Evolutionary conservation across 177 flowering plant species (phyloP), one percentile per base, ranked within the genome.

Genomic region (Vitis hybrid): DNA sequence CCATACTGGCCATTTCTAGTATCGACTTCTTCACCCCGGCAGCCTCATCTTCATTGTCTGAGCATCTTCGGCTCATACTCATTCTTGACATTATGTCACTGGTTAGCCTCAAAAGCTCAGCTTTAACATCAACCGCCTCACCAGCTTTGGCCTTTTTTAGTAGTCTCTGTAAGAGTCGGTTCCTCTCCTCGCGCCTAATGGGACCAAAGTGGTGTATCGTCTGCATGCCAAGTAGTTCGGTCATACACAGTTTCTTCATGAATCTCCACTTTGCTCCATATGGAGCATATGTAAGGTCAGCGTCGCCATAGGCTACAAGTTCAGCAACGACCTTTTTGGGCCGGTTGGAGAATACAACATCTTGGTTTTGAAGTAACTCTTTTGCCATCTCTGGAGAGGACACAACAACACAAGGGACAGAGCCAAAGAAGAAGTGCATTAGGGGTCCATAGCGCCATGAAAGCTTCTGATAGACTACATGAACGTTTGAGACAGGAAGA

Each of bases 41-140:
- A 6, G 79, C 79, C 12, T 79, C 77, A 50, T 73, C 45, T 4
- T 50, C 60, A 4, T 6, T 66, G 3, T 62, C 80, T 0, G 75
- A 72, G 63, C 82, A 75, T 49, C 71, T 45, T 1, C 75, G 73
- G 64, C 80, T 73, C 82, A 82, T 76, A 2, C 70, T 77, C 85
- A 82, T 79, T 34, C 80, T 70, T 7, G 80, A 79, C 3, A 82
- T 39, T 13, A 60, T 59, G 56, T 79, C 79, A 62, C 79, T 69
- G 0, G 85, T 73, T 58, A 76, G 54, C 0, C 69, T 60, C 2
- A 74, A 74, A 1, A 79, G 68, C 66, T 64, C 77, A 5, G 21
- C 8, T 11, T 66, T 68, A 75, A 82, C 51, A 56, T 77, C 78
- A 51, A 45, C 63, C 0, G 50, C 30, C 45, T 60, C 21, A 6